Percentiles rank a stretch among this genome's conserved stretches.
Conservation (phyloP, 1,139 yeast genomes). For the Hansenula lynferdii region DNA sequence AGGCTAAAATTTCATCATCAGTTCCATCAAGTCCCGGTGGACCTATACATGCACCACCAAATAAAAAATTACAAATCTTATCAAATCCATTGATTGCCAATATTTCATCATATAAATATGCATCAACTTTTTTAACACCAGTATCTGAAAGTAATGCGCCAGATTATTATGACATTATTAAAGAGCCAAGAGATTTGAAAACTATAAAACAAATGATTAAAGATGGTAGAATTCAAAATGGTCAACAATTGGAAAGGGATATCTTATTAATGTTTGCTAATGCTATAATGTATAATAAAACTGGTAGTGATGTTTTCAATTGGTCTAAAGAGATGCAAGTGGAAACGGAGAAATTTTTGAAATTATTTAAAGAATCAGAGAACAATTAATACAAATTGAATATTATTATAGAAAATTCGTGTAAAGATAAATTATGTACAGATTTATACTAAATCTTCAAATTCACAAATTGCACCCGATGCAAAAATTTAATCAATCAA, state of each 20-base stretch:
- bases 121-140: slow-evolving; percentile 70
- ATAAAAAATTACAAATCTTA: slow-evolving; percentile 24
- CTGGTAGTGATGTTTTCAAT: slow-evolving; percentile 55
- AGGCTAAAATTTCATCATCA: slow-evolving; percentile 5
- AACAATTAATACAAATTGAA: not conserved
- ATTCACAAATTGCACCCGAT: too few species aligned
- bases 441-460: too few species aligned
- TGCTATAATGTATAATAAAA: slow-evolving; percentile 75
- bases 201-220: slow-evolving; percentile 54
- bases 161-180: slow-evolving; percentile 55
- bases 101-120: slow-evolving; percentile 65
- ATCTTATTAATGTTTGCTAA: slow-evolving; percentile 77
- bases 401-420: too few species aligned
- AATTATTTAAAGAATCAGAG: slow-evolving; percentile 35
- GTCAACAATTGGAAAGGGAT: slow-evolving; percentile 57
- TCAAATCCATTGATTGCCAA: slow-evolving; percentile 54
- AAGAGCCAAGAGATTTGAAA: slow-evolving; percentile 65
- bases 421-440: too few species aligned
- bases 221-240: slow-evolving; percentile 47
- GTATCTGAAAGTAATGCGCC: slow-evolving; percentile 68
- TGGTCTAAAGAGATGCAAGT: slow-evolving; percentile 67
- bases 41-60: slow-evolving; percentile 9
- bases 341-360: slow-evolving; percentile 46
- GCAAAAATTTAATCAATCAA: not conserved
- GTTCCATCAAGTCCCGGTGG: slow-evolving; percentile 4